Percentiles rank a stretch among this genome's conserved stretches.
Evolutionary conservation across 164 flowering plant genomes (phyloP).

Genomic region (Dillenia suffruticosa): DNA sequence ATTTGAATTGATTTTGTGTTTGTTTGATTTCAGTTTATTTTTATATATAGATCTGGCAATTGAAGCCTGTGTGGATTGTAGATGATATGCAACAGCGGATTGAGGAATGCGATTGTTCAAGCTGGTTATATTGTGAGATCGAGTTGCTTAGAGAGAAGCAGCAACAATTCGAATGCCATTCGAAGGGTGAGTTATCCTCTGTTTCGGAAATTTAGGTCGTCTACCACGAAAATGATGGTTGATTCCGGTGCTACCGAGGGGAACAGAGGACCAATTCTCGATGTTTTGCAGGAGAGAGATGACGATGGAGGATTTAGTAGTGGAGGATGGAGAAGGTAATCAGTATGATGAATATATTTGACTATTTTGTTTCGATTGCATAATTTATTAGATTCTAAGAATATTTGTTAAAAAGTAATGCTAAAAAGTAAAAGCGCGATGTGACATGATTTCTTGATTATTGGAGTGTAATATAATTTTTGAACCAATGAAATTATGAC

Average conservation of each 20-base stretch:
- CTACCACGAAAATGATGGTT: constrained; percentile 59
- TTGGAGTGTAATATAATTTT: background rate
- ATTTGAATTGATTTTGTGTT: background rate
- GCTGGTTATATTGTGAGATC: constrained; percentile 27
- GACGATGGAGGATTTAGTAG: constrained; percentile 59
- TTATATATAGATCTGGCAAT: constrained; percentile 12
- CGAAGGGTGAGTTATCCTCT: constrained; percentile 11
- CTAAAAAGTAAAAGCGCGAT: too few relatives aligned
- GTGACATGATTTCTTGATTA: background rate
- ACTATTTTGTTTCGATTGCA: background rate
- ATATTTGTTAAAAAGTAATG: too few relatives aligned
- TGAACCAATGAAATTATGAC: background rate
- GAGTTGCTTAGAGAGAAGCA: constrained; percentile 15
- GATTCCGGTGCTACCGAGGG: constrained; percentile 35
- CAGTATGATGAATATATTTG: background rate
- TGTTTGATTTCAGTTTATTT: background rate
- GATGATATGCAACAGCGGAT: constrained; percentile 63
- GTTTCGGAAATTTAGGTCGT: constrained; percentile 21
- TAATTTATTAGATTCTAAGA: background rate
- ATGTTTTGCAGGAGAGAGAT: constrained; percentile 46
- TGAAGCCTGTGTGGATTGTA: constrained; percentile 26
- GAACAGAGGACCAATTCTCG: constrained; percentile 23
- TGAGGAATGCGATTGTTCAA: constrained; percentile 40
- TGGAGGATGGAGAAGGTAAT: constrained; percentile 83
- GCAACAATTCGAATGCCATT: constrained; percentile 27